Evolutionary conservation across 306 rosid genomes (phyloP), one percentile per base, ranked within the genome.

Genomic region (Malus sieversii): DNA sequence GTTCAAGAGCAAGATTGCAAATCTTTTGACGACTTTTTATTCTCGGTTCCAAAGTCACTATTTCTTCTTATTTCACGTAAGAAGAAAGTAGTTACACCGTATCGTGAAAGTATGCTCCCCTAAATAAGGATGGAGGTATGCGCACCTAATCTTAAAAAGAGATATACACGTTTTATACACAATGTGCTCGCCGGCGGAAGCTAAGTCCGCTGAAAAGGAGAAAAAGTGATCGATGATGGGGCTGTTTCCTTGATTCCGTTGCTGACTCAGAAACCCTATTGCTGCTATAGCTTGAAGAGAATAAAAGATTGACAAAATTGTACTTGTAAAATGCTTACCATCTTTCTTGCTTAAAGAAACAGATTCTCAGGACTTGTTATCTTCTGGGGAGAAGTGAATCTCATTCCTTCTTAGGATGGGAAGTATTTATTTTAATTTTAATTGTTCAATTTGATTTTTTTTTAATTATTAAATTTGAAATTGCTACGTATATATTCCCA

Each of bases 161-260:
- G 53, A 48, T 15, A 4, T 2, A 48, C 19, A 48, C 53, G 19
- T 48, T 48, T 1, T 48, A 4, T 48, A 48, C 53, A 0, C 19
- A 15, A 48, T 4, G 19, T 15, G 53, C 53, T 48, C 19, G 53
- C 2, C 2, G 53, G 19, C 53, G 8, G 53, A 48, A 48, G 53
- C 53, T 0, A 15, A 48, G 53, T 58, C 82, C 79, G 63, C 66
- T 35, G 59, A 70, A 45, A 14, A 22, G 6, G 18, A 79, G 68
- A 35, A 55, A 38, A 62, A 14, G 27, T 76, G 81, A 79, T 69
- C 78, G 83, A 79, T 72, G 74, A 74, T 70, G 78, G 80, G 67
- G 80, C 76, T 86, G 92, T 85, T 86, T 84, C 92, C 88, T 83
- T 88, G 88, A 90, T 86, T 80, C 91, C 92, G 78, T 77, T 82